phyloP scores from a whole-genome alignment of 192 early-diverging fungal species.

The Paraglomus brasilianum region DNA sequence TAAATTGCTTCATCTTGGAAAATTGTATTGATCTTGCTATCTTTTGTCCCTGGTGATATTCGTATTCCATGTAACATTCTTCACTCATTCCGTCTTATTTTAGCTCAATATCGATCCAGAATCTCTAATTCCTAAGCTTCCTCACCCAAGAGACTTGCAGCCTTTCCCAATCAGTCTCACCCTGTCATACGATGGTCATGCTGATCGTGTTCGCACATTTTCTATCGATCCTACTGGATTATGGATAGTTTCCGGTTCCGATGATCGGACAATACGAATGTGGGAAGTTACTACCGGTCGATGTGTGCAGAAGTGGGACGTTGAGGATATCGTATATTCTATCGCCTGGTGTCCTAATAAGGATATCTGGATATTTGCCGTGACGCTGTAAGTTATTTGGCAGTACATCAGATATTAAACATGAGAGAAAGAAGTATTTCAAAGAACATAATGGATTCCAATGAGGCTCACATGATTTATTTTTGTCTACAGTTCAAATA shows the following conservation, averaged over 20 bases:
- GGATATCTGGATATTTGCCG: constrained; percentile 74
- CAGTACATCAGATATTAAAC: not conserved
- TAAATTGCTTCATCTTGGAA: constrained; percentile 27
- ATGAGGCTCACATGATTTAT: not conserved
- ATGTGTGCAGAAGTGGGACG: constrained; percentile 73
- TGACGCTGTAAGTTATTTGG: constrained; percentile 47
- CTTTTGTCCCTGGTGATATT: not conserved
- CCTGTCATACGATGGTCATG: constrained; percentile 81
- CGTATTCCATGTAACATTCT: constrained; percentile 11
- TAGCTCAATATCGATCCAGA: constrained; percentile 86
- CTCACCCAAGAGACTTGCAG: constrained; percentile 88
- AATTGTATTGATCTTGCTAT: constrained; percentile 2
- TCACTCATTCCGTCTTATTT: no score
- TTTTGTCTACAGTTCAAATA: constrained; percentile 38
- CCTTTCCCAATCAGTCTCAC: constrained; percentile 88
- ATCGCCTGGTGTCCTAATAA: constrained; percentile 91
- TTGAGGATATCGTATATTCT: constrained; percentile 66
- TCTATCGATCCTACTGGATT: constrained; percentile 93
- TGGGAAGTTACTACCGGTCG: constrained; percentile 94
- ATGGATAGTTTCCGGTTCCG: constrained; percentile 85
- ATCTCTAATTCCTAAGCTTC: constrained; percentile 92
- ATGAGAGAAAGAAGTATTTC: not conserved
- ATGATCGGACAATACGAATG: constrained; percentile 83
- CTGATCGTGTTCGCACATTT: constrained; percentile 73
- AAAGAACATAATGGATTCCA: not conserved